Conservation (phyloP, 371 early-diverging fungal species). For the Mortierella sp. region DNA sequence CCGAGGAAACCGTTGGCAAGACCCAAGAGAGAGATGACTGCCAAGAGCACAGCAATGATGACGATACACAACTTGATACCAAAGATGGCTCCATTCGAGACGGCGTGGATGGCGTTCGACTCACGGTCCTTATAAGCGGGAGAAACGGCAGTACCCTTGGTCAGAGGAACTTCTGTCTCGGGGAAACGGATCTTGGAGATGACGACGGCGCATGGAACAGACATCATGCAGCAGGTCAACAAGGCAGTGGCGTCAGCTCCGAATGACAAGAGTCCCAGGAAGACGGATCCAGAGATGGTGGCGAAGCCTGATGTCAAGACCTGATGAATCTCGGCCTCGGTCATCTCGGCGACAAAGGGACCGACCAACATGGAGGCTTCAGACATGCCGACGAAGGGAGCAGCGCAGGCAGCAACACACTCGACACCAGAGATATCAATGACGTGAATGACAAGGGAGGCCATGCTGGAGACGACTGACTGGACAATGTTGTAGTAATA, state of each 20-base stretch:
- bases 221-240: conserved; percentile 92
- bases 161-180: conserved; percentile 82
- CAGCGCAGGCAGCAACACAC: conserved; percentile 88
- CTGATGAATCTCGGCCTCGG: conserved; percentile 87
- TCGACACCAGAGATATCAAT: conserved; percentile 90
- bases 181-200: conserved; percentile 90
- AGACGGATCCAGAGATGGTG: conserved; percentile 92
- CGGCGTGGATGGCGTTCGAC: conserved; percentile 84
- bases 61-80: conserved; percentile 83
- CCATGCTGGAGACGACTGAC: conserved; percentile 80
- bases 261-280: conserved; percentile 77
- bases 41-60: conserved; percentile 81
- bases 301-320: conserved; percentile 94
- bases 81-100: conserved; percentile 86
- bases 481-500: conserved; percentile 90
- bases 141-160: conserved; percentile 70
- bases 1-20: conserved; percentile 78
- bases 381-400: conserved; percentile 85
- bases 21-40: conserved; percentile 77
- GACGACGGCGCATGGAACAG: conserved; percentile 88
- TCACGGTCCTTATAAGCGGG: conserved; percentile 74
- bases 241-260: conserved; percentile 74
- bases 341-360: conserved; percentile 88
- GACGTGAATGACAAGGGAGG: conserved; percentile 72
- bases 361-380: conserved; percentile 87